Evolutionary conservation across 176 grass and related monocot genomes (phyloP), one percentile per base, ranked within the genome.

Genomic region (Avena atlantica): DNA sequence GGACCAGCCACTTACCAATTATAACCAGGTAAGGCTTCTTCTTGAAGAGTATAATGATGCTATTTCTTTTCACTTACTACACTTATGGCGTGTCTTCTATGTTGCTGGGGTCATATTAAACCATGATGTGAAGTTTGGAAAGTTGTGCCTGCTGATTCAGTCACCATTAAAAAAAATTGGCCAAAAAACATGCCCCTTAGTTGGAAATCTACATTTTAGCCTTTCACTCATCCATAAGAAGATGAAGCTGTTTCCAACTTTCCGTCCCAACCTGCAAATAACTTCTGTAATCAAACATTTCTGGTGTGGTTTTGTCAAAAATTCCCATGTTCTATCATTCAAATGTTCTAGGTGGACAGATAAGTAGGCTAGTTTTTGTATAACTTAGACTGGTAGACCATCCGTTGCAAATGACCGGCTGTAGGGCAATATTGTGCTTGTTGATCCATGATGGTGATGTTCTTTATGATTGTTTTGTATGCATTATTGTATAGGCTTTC

Each of bases 1-100:
- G 10, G 89, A 91, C 40, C 90, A 96, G 66, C 92, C 92, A 3
- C 87, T 94, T 76, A 90, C 87, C 62, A 99, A 99, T 81, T 99
- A 99, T 78, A 99, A 99, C 81, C 97, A 96, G 94, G 97, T 99
- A 89, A 52, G 4, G 2, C 24, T 80, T 73, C 45, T 74, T 29
- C 3, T 52, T 13, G 6, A 42, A 24, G 68, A 79, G 19, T 48
- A 57, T 36, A 79, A 45, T 66, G 12, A 2, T 55, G 9, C 0
- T 49, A 34, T 12, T 36, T 71, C n/a, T 72, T 56, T 21, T 25
- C 9, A 1, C 1, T 56, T 75, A 36, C 56, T 55, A 1, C 55
- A n/a, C 25, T n/a, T 68, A 56, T n/a, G 2, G 8, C 4, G 0
- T 42, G 29, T 62, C 49, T 78, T 0, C 8, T 70, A 40, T 20